phyloP scores from a whole-genome alignment of 257 asterid genomes.

The Solanum ossicruentum region DNA sequence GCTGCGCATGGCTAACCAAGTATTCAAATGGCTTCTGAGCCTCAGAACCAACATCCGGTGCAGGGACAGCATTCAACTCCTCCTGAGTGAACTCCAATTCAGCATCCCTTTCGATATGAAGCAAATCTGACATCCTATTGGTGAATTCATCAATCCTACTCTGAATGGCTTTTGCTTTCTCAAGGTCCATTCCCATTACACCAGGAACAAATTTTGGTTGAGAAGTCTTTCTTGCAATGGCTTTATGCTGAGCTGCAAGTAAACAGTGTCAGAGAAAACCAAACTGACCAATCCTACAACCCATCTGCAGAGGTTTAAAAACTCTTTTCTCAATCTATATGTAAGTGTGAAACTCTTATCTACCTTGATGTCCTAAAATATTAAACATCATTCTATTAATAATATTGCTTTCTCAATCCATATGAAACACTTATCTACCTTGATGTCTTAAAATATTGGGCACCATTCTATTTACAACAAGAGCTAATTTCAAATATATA shows the following conservation, averaged over 20 bases:
- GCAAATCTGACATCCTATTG: conserved; percentile 59
- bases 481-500: too few relatives aligned
- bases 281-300: not conserved
- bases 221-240: conserved; percentile 64
- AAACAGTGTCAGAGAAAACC: not conserved
- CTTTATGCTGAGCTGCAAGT: conserved; percentile 82
- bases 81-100: conserved; percentile 90
- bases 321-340: not conserved
- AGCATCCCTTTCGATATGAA: conserved; percentile 77
- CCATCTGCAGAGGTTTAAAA: not conserved
- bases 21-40: conserved; percentile 62
- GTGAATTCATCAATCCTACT: conserved; percentile 57
- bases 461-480: not conserved
- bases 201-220: conserved; percentile 43
- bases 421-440: not conserved
- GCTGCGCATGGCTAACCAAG: conserved; percentile 82
- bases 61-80: conserved; percentile 84
- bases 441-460: not conserved
- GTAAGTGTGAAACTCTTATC: not conserved
- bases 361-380: not conserved
- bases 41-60: conserved; percentile 46
- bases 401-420: not conserved
- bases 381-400: not conserved
- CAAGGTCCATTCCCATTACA: conserved; percentile 55
- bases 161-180: conserved; percentile 63